Percentiles rank a stretch among this genome's conserved stretches.
Evolutionary conservation across 1,139 yeast species (phyloP).

Genomic region (Casaregolazyma lundiana): DNA sequence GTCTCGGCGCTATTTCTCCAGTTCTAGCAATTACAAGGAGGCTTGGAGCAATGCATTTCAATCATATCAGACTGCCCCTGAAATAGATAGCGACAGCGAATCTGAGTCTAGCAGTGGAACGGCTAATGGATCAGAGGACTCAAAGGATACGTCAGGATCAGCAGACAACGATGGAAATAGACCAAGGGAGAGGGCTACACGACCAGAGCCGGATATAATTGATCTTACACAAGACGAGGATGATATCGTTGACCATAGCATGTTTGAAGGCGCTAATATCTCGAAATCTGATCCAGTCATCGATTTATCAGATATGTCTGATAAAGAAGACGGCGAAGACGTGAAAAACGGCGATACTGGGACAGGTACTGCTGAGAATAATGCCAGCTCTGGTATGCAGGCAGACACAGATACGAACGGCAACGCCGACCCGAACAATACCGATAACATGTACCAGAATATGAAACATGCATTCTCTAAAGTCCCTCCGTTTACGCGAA

Average conservation of each 20-base stretch:
- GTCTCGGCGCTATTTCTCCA: constrained; percentile 5
- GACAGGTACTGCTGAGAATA: not conserved
- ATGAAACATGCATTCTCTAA: constrained; percentile 20
- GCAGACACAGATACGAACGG: not conserved
- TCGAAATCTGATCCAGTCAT: not conserved
- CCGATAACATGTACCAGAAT: not conserved
- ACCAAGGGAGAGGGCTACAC: not conserved
- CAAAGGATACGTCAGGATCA: not conserved
- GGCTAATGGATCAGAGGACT: not conserved
- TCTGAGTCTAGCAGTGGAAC: not conserved
- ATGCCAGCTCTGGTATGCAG: not conserved
- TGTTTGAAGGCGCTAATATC: not conserved
- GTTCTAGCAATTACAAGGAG: constrained; percentile 6
- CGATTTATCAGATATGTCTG: constrained; percentile 1
- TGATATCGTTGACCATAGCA: not conserved
- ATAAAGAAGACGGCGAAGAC: not conserved
- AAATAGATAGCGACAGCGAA: constrained; percentile 4
- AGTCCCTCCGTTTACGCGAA: constrained; percentile 41
- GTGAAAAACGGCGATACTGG: no score
- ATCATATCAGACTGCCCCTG: constrained; percentile 5
- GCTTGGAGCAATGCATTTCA: constrained; percentile 7
- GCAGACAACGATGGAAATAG: constrained; percentile 6
- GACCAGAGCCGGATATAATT: constrained; percentile 13
- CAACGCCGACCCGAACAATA: not conserved
- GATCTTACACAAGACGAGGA: constrained; percentile 21